Percentiles rank a stretch among this genome's conserved stretches.
Evolutionary conservation across 2,329 filamentous ascomycete species (phyloP).

Genomic region (Trichoderma arundinaceum): DNA sequence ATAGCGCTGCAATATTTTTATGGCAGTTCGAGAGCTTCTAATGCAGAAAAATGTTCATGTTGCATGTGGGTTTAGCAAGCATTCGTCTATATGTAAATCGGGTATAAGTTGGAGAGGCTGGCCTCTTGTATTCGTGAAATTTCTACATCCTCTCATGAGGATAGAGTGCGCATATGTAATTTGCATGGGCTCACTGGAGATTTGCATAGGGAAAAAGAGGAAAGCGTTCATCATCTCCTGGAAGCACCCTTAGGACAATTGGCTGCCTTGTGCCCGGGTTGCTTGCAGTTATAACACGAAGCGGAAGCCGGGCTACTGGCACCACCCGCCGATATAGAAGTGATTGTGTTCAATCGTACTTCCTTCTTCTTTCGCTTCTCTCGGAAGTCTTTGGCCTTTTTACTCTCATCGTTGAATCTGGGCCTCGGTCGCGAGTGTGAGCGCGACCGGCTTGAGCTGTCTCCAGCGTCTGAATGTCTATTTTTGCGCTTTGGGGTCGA

Average conservation of each 20-base stretch:
- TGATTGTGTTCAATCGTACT: conserved; percentile 67
- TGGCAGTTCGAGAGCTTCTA: background rate
- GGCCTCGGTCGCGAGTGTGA: conserved; percentile 45
- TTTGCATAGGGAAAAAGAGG: background rate
- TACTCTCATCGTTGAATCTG: conserved; percentile 38
- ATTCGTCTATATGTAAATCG: conserved; percentile 10
- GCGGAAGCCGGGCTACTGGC: conserved; percentile 39
- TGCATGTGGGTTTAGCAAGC: conserved; percentile 6
- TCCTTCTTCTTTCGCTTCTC: conserved; percentile 68
- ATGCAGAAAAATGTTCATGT: background rate
- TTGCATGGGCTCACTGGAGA: background rate
- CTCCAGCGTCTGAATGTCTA: conserved; percentile 38
- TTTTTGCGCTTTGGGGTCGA: conserved; percentile 39
- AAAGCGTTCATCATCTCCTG: conserved; percentile 15
- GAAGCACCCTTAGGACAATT: conserved; percentile 55
- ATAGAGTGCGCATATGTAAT: background rate
- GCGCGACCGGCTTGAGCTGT: conserved; percentile 41
- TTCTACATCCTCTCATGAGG: background rate
- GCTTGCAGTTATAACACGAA: conserved; percentile 66
- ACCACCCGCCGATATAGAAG: conserved; percentile 62
- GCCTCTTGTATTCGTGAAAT: conserved; percentile 8
- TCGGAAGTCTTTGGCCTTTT: conserved; percentile 55
- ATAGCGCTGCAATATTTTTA: background rate
- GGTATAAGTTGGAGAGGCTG: conserved; percentile 15
- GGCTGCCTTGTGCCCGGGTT: conserved; percentile 63